phyloP scores from a whole-genome alignment of 495 filamentous ascomycete genomes.

The Penicillium canariense region DNA sequence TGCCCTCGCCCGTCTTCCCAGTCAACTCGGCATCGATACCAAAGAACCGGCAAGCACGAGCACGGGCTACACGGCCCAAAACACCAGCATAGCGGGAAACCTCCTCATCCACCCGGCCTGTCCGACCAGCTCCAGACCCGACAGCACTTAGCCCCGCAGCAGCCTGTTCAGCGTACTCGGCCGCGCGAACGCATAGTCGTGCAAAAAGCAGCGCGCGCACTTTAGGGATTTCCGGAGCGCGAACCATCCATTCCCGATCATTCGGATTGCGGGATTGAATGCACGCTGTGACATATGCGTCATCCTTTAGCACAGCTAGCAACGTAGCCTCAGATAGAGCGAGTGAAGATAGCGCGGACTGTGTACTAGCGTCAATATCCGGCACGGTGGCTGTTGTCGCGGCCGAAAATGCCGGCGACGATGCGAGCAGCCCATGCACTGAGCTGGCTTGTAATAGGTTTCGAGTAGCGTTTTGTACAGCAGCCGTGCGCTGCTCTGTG shows the following conservation, averaged over 20 bases:
- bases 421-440: conserved; percentile 67
- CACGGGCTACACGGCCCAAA: conserved; percentile 67
- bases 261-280: conserved; percentile 73
- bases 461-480: conserved; percentile 73
- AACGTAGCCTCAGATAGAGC: conserved; percentile 86
- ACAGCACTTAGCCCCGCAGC: conserved; percentile 45
- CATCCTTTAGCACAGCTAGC: conserved; percentile 85
- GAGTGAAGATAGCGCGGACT: conserved; percentile 69
- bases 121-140: conserved; percentile 26
- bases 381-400: conserved; percentile 21
- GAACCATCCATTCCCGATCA: conserved; percentile 91
- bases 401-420: conserved; percentile 27
- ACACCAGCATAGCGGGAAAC: conserved; percentile 71
- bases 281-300: conserved; percentile 80
- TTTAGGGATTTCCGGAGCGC: conserved; percentile 78
- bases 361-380: conserved; percentile 63
- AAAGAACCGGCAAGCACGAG: conserved; percentile 84
- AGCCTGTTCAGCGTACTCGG: conserved; percentile 54
- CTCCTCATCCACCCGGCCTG: conserved; percentile 49
- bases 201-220: conserved; percentile 86
- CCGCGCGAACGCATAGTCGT: conserved; percentile 72
- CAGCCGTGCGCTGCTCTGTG: conserved; percentile 60
- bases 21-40: conserved; percentile 82
- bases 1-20: conserved; percentile 74
- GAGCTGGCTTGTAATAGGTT: conserved; percentile 74